Conservation (phyloP, 345 rosid genomes). For the Pistacia vera region DNA sequence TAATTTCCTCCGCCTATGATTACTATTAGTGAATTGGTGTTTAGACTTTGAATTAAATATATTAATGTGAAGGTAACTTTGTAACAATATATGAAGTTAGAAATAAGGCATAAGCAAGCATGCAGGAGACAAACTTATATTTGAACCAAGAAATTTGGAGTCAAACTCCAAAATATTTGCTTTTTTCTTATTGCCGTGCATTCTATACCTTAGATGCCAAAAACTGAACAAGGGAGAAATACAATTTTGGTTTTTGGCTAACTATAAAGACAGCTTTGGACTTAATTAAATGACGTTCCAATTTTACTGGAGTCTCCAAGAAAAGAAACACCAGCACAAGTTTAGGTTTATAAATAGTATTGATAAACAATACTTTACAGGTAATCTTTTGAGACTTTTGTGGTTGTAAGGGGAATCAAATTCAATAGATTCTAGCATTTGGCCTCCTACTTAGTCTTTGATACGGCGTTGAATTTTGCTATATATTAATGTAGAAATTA, state of each 20-base stretch:
- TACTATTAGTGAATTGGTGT: too few species aligned
- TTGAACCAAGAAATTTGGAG: too few species aligned
- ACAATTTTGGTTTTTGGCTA: neutral
- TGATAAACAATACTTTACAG: neutral
- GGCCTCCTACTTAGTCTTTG: slow-evolving; percentile 24
- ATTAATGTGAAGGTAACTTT: neutral
- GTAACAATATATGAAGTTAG: too few species aligned
- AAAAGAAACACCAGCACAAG: neutral
- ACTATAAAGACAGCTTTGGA: neutral
- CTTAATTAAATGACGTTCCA: neutral
- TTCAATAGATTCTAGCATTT: too few species aligned
- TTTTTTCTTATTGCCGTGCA: neutral
- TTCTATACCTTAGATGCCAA: too few species aligned
- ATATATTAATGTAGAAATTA: neutral
- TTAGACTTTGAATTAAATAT: neutral
- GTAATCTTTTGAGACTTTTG: slow-evolving; percentile 18
- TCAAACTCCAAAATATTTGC: too few species aligned
- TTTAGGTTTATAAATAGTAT: neutral
- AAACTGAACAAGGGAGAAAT: neutral
- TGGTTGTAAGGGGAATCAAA: slow-evolving; percentile 27
- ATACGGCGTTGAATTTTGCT: slow-evolving; percentile 15
- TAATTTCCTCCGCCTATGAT: too few species aligned
- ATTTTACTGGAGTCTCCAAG: neutral
- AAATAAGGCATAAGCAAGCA: neutral
- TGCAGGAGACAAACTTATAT: neutral